Evolutionary conservation across 1,284 basidiomycete species (phyloP).

Genomic region (Cystobasidium slooffiae): DNA sequence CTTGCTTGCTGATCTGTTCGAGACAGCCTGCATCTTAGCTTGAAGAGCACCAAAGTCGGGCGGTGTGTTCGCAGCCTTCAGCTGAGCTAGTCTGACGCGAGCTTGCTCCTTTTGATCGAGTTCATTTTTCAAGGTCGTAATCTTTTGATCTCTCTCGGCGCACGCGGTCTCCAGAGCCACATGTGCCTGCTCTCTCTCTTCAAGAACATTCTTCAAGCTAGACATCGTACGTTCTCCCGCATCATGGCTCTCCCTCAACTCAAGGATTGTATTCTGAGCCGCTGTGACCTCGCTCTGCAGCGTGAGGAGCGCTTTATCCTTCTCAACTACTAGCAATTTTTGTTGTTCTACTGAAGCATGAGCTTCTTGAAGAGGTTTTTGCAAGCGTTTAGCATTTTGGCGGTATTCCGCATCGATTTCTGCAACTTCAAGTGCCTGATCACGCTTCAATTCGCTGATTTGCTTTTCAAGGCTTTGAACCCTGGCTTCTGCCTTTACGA

Average conservation of each 20-base stretch:
- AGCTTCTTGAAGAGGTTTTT: neutral
- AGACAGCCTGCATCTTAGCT: slow-evolving; percentile 29
- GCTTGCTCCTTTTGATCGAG: slow-evolving; percentile 29
- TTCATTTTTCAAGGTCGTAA: slow-evolving; percentile 6
- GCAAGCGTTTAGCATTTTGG: slow-evolving; percentile 1
- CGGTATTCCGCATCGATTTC: slow-evolving; percentile 1
- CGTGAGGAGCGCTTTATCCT: neutral
- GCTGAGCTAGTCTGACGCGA: slow-evolving; percentile 21
- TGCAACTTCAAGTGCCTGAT: slow-evolving; percentile 7
- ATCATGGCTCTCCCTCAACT: neutral
- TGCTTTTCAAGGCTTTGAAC: slow-evolving; percentile 3
- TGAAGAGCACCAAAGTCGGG: slow-evolving; percentile 30
- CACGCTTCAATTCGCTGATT: slow-evolving; percentile 6
- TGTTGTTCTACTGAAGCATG: neutral
- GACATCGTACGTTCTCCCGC: neutral
- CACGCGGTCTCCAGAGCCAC: too few relatives aligned
- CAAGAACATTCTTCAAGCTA: neutral
- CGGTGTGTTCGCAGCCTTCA: slow-evolving; percentile 35
- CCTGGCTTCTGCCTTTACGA: neutral
- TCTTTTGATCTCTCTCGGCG: neutral
- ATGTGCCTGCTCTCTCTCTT: neutral
- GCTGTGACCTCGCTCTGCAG: neutral
- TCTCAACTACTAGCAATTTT: neutral
- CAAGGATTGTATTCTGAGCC: neutral
- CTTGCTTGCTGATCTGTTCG: neutral